Evolutionary conservation across 768 basidiomycete species (phyloP).

Genomic region (Tylopilus balloui): DNA sequence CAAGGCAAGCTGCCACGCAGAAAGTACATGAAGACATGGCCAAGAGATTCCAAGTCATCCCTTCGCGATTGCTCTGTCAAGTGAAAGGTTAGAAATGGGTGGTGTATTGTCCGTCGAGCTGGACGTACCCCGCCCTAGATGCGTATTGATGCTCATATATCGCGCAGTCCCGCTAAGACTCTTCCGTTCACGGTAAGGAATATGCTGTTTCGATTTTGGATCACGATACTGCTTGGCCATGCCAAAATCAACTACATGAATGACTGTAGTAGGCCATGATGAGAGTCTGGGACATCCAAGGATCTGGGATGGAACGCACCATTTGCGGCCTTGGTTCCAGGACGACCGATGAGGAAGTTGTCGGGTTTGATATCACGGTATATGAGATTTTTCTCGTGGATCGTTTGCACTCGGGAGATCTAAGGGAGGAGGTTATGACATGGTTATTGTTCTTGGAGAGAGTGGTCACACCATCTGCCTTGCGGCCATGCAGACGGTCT

Average conservation of each 20-base stretch:
- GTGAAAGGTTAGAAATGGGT: slow-evolving; percentile 5
- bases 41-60: slow-evolving; percentile 97
- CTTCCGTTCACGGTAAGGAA: slow-evolving; percentile 98
- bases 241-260: slow-evolving; percentile 97
- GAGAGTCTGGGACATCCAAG: not conserved
- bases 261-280: slow-evolving; percentile 40
- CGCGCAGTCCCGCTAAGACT: slow-evolving; percentile 95
- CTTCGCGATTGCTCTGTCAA: slow-evolving; percentile 79
- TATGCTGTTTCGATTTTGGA: slow-evolving; percentile 98
- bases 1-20: slow-evolving; percentile 94
- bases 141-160: slow-evolving; percentile 99
- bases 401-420: slow-evolving; percentile 94
- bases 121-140: slow-evolving; percentile 83
- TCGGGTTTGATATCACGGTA: slow-evolving; percentile 99
- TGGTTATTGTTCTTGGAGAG: not conserved
- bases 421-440: slow-evolving; percentile 30
- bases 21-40: slow-evolving; percentile 99
- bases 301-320: slow-evolving; percentile 36
- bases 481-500: slow-evolving; percentile 99
- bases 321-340: slow-evolving; percentile 86
- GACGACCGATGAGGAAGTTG: slow-evolving; percentile 95
- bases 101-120: not conserved
- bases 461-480: slow-evolving; percentile 80
- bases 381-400: slow-evolving; percentile 99
- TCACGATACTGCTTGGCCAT: slow-evolving; percentile 99